Evolutionary conservation across 345 rosid species (phyloP), one percentile per base, ranked within the genome.

Genomic region (Raphanus sativus): DNA sequence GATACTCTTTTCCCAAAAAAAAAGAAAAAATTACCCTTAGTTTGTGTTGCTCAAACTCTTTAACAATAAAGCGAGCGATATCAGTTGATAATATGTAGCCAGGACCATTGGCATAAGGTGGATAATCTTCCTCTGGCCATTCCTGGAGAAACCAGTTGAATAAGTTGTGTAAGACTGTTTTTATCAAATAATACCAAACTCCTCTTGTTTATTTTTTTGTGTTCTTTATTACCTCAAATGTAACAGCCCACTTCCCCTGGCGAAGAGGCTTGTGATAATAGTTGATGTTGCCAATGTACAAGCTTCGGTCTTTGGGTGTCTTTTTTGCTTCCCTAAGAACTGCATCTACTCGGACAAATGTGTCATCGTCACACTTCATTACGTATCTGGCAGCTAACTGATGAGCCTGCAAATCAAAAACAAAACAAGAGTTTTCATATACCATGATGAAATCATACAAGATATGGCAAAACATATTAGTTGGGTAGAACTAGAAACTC

Each of bases 91-190:
- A 69, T 55, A 91, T 79, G 72, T 91, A 91, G 78, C 92, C 94
- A 12, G 97, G 97, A 13, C 97, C 94, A 61, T 91, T 91, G 34
- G 97, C 94, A 70, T 88, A 89, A 36, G 91, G 92, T 36, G 97
- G 97, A 78, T 91, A 89, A 58, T 86, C 97, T 86, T 91, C 92
- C 74, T 86, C 92, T 30, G 91, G 92, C 94, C 97, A 91, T 74
- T 91, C 97, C 92, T 91, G 81, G 54, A 74, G 2, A 73, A 62
- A 2, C 61, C 29, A 48, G 11, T 28, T 16, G 48, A 61, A 58
- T 10, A 61, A 21, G 26, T 0, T 36, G 10, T 15, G 15, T 40
- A 60, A 60, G 38, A 24, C 5, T 45, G 5, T 13, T n/a, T 48
- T 48, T 48, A 5, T n/a, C 5, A 48, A 28, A 2, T n/a, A 48